These are phyloP conservation scores for Gynostemma pentaphyllum DNA, from an alignment of 306 rosid genomes.

Conservation along the genomic window DNA sequence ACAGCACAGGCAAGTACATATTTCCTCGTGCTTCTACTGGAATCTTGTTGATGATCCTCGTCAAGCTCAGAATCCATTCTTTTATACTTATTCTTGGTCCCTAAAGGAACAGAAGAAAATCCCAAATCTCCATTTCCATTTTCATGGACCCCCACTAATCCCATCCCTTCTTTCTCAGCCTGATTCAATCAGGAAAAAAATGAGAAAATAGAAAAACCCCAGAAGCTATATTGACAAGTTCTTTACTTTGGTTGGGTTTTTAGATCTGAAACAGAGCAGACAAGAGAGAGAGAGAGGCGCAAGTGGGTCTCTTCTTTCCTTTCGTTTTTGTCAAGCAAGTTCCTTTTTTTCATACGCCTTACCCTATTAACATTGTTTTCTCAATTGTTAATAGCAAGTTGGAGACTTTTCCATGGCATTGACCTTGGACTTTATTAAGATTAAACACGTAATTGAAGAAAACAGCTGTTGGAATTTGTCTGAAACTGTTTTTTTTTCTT, in stretches of 20 bases:
- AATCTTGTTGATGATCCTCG: constrained; percentile 22
- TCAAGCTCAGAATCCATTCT: constrained; percentile 60
- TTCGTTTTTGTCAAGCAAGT: constrained; percentile 25
- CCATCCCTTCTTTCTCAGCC: constrained; percentile 23
- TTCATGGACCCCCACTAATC: constrained; percentile 36
- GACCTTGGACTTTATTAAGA: background rate
- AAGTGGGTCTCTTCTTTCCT: constrained; percentile 20
- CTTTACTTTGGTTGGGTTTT: constrained; percentile 14
- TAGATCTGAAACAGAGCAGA: constrained; percentile 38
- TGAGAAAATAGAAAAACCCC: constrained; percentile 5
- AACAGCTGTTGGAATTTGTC: background rate
- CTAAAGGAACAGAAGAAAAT: constrained; percentile 51
- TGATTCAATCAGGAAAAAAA: background rate
- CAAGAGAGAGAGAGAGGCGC: constrained; percentile 4
- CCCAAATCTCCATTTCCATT: constrained; percentile 57
- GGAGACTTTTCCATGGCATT: background rate
- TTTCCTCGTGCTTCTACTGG: constrained; percentile 37
- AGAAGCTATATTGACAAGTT: constrained; percentile 18
- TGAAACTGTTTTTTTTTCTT: background rate
- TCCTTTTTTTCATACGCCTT: no score
- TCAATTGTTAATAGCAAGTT: background rate
- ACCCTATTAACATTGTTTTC: no score
- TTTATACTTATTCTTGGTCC: constrained; percentile 62
- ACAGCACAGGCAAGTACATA: constrained; percentile 81
- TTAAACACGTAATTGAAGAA: no score